A percentile compares a stretch with the other conserved stretches of the same genome.
These are phyloP conservation scores for Thalassiosira livingstoniorum DNA, from an alignment of 352 stramenopile genomes.

Conservation along the genomic window DNA sequence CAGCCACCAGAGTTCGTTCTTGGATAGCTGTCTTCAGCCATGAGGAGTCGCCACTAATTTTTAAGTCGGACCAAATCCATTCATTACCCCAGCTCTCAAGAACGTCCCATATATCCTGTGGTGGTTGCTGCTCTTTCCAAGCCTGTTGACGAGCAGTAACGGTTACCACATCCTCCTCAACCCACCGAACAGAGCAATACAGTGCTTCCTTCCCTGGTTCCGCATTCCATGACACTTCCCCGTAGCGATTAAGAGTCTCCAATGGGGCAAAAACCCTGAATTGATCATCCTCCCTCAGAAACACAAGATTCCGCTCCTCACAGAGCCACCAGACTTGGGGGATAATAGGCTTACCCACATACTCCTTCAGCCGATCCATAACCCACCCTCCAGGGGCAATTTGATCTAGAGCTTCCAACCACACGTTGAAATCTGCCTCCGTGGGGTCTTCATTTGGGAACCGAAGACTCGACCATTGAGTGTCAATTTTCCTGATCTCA, in stretches of 20 bases:
- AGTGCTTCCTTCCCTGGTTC: background rate
- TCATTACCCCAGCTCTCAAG: background rate
- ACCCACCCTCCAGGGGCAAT: constrained; percentile 3
- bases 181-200: background rate
- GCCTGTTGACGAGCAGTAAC: background rate
- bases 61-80: constrained; percentile 5
- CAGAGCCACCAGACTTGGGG: background rate
- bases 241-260: background rate
- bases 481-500: background rate
- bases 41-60: background rate
- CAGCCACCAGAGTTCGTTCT: constrained; percentile 2
- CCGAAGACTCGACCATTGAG: constrained; percentile 8
- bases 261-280: background rate
- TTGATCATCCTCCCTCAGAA: background rate
- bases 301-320: background rate
- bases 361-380: background rate
- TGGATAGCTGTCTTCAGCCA: constrained; percentile 10
- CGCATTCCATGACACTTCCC: background rate
- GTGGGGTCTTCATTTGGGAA: constrained; percentile 9
- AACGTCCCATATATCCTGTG: background rate
- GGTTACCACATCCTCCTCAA: background rate
- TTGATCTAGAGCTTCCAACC: constrained; percentile 2
- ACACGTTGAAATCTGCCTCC: background rate
- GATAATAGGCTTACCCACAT: background rate
- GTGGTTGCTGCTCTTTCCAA: background rate